A percentile compares a stretch with the other conserved stretches of the same genome.
Conservation (phyloP, 805 yeast genomes). For the Hermanozyma aechmeae region DNA sequence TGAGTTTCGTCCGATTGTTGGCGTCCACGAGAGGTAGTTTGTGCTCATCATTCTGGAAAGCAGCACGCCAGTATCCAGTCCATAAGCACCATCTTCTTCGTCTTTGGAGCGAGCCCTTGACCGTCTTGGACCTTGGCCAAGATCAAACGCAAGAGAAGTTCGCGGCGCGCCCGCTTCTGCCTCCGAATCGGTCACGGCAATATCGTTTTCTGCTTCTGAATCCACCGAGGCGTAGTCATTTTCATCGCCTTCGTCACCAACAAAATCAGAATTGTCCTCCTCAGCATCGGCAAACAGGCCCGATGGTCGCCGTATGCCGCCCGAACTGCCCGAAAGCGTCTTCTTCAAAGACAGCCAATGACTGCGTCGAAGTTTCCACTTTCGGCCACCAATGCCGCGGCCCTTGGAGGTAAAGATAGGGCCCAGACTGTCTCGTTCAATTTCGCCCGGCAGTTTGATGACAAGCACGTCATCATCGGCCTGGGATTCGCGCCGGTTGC, state of each 20-base stretch:
- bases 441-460: conserved; percentile 70
- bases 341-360: background rate
- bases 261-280: too few relatives aligned
- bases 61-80: conserved; percentile 5
- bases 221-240: conserved; percentile 5
- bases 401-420: conserved; percentile 33
- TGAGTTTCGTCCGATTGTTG: conserved; percentile 89
- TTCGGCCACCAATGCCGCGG: too few relatives aligned
- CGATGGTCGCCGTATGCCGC: too few relatives aligned
- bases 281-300: too few relatives aligned
- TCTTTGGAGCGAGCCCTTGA: too few relatives aligned
- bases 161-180: too few relatives aligned
- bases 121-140: too few relatives aligned
- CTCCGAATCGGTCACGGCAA: too few relatives aligned
- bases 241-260: conserved; percentile 4
- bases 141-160: too few relatives aligned
- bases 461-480: conserved; percentile 67
- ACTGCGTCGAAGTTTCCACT: background rate
- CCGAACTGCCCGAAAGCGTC: too few relatives aligned
- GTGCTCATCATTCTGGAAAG: conserved; percentile 33
- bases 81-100: conserved; percentile 6
- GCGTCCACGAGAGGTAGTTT: conserved; percentile 79
- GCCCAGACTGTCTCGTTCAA: conserved; percentile 31
- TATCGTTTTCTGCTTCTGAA: too few relatives aligned
- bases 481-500: conserved; percentile 16